Conservation (phyloP, 257 asterid genomes). For the Leptodermis oblonga region DNA sequence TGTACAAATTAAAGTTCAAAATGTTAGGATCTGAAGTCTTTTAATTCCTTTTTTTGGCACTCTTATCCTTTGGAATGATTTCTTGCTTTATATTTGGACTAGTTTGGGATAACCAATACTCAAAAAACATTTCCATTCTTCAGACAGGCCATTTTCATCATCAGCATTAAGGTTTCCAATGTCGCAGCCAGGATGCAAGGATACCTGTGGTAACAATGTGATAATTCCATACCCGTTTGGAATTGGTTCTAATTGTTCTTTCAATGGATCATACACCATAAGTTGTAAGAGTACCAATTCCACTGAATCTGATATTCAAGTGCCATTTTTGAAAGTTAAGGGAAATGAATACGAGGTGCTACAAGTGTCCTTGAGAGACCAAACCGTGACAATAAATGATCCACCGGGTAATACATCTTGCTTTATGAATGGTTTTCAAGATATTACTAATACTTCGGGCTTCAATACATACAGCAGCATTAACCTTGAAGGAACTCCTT, state of each 20-base stretch:
- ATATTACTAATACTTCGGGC: too few species aligned
- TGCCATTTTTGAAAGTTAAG: neutral
- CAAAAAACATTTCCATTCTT: neutral
- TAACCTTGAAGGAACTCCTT: conserved; percentile 10
- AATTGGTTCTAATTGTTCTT: conserved; percentile 16
- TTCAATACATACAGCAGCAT: neutral
- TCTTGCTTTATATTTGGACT: neutral
- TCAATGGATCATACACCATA: conserved; percentile 15
- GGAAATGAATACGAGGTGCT: conserved; percentile 8
- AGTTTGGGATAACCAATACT: neutral
- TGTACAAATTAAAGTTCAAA: neutral
- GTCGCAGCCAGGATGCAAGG: neutral
- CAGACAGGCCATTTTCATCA: neutral
- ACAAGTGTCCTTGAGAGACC: conserved; percentile 13
- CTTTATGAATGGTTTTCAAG: neutral
- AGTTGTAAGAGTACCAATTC: neutral
- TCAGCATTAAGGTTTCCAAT: neutral
- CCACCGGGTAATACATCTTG: neutral
- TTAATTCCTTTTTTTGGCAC: too few species aligned
- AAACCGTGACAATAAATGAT: conserved; percentile 11
- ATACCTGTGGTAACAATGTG: conserved; percentile 14
- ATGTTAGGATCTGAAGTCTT: neutral
- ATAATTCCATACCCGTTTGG: conserved; percentile 26
- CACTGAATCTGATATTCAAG: neutral
- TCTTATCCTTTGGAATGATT: neutral